Evolutionary conservation across 257 asterid species (phyloP).

Genomic region (Osmanthus fragrans): DNA sequence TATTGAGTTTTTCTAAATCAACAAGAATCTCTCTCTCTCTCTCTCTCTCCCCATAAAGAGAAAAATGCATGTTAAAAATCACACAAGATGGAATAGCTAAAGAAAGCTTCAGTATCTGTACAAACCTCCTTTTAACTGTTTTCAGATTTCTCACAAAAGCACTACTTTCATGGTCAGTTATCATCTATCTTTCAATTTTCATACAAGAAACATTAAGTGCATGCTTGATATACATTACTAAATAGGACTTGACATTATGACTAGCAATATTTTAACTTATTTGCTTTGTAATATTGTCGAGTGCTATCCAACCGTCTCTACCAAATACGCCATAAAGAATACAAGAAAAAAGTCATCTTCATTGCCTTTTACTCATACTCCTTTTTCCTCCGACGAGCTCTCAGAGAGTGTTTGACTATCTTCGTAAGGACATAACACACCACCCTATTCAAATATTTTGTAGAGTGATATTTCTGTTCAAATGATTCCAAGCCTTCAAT

Average conservation of each 20-base stretch:
- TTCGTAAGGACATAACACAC: conserved; percentile 9
- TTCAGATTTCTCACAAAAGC: not conserved
- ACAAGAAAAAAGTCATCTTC: conserved; percentile 16
- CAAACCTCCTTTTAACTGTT: conserved; percentile 15
- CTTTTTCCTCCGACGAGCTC: conserved; percentile 19
- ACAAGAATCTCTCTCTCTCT: too few species aligned
- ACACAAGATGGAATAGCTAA: conserved; percentile 10
- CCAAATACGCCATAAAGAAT: not conserved
- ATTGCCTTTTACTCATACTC: not conserved
- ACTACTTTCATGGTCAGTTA: conserved; percentile 10
- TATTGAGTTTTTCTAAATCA: too few species aligned
- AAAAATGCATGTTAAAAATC: not conserved
- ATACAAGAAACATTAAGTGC: conserved; percentile 10
- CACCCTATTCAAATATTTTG: not conserved
- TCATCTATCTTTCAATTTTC: conserved; percentile 24
- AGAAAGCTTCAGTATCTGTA: conserved; percentile 23
- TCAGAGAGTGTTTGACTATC: not conserved
- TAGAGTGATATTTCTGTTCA: conserved; percentile 9
- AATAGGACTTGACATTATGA: not conserved
- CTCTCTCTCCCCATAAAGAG: too few species aligned
- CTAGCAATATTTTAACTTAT: not conserved
- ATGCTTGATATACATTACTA: too few species aligned
- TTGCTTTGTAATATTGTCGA: too few species aligned
- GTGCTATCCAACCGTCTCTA: too few species aligned
- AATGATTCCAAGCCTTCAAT: not conserved